A percentile compares a stretch with the other conserved stretches of the same genome.
Evolutionary conservation across 2,329 filamentous ascomycete species (phyloP).

Genomic region (Fusarium avenaceum): DNA sequence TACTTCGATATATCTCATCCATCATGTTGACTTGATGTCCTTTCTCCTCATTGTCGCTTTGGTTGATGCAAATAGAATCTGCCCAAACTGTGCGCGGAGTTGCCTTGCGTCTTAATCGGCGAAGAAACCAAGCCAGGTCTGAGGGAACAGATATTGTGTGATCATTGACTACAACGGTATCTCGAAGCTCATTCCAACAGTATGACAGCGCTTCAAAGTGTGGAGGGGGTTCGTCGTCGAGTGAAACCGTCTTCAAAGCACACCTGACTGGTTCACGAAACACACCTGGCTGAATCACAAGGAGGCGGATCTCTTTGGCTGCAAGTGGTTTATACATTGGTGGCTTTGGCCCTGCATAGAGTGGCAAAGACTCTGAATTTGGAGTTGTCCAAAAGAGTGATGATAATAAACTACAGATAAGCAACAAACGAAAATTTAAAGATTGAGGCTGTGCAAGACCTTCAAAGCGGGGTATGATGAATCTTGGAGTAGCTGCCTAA

Average conservation of each 20-base stretch:
- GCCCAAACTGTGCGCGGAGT: slow-evolving; percentile 1
- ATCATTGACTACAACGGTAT: background rate
- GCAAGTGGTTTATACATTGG: background rate
- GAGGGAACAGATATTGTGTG: background rate
- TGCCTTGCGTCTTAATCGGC: background rate
- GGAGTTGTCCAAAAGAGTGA: no score
- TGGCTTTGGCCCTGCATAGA: background rate
- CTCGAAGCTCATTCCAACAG: background rate
- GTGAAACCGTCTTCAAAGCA: background rate
- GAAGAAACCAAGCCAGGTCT: slow-evolving; percentile 1
- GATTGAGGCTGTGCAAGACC: background rate
- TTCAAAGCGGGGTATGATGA: background rate
- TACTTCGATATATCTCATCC: background rate
- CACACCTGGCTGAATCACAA: background rate
- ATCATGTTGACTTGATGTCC: slow-evolving; percentile 1
- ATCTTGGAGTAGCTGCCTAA: background rate
- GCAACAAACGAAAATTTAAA: background rate
- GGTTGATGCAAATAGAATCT: slow-evolving; percentile 1
- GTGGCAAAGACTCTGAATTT: background rate
- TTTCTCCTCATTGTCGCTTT: background rate
- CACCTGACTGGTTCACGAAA: background rate
- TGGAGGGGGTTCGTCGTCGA: background rate
- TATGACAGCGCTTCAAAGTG: background rate
- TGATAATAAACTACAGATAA: no score
- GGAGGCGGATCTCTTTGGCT: background rate